Conservation (phyloP, 179 eudicot species). For the Drosera spatulata region DNA sequence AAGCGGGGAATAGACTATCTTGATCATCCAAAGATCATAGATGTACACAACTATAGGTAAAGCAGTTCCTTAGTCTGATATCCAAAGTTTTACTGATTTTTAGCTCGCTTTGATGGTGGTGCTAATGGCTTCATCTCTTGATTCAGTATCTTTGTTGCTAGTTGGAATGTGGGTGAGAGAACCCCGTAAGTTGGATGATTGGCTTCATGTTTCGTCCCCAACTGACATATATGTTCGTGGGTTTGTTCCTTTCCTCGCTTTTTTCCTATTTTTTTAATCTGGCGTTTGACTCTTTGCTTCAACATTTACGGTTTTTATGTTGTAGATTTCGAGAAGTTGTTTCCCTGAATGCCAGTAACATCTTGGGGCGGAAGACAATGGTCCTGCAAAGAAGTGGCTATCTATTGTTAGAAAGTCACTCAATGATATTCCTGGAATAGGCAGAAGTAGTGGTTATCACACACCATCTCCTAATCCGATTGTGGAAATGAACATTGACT, state of each 20-base stretch:
- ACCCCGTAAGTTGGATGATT: constrained; percentile 80
- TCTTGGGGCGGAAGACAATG: constrained; percentile 88
- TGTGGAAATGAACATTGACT: constrained; percentile 35
- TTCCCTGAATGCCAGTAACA: constrained; percentile 86
- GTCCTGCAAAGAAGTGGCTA: constrained; percentile 88
- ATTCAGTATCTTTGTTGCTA: constrained; percentile 69
- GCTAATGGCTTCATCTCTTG: constrained; percentile 3
- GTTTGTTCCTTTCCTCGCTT: constrained; percentile 22
- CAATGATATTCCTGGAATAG: constrained; percentile 69
- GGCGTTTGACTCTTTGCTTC: too few species aligned
- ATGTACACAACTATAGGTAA: constrained; percentile 88
- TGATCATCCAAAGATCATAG: constrained; percentile 77
- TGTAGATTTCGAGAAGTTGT: constrained; percentile 88
- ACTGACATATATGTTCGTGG: constrained; percentile 97
- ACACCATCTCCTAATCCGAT: constrained; percentile 46
- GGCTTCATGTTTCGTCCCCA: constrained; percentile 86
- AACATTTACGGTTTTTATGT: too few species aligned
- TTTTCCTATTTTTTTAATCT: too few species aligned
- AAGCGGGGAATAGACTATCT: constrained; percentile 48
- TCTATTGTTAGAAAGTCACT: constrained; percentile 56
- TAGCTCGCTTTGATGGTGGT: background rate
- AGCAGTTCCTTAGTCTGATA: constrained; percentile 1
- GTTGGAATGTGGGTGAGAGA: constrained; percentile 96
- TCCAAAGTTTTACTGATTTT: background rate
- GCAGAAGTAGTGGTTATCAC: constrained; percentile 49